These are phyloP conservation scores for Endotrypanum monterogeii DNA, from an alignment of 208 protist genomes.

Conservation along the genomic window DNA sequence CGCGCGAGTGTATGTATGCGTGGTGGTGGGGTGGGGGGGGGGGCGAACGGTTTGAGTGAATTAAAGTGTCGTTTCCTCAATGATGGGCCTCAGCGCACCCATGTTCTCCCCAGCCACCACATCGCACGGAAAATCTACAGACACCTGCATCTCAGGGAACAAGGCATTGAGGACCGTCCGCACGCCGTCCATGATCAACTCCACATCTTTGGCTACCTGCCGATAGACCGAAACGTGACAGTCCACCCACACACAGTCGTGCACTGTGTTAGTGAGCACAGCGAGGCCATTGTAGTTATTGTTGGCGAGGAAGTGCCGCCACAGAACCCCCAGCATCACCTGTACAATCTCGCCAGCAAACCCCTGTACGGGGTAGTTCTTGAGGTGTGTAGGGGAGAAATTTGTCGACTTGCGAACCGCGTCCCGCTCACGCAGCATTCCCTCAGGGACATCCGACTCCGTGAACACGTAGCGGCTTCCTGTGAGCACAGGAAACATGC, in stretches of 20 bases:
- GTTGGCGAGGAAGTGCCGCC: slow-evolving; percentile 81
- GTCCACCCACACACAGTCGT: slow-evolving; percentile 95
- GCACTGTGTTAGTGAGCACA: slow-evolving; percentile 92
- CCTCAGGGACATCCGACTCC: slow-evolving; percentile 84
- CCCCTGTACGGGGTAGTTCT: slow-evolving; percentile 94
- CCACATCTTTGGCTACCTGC: slow-evolving; percentile 81
- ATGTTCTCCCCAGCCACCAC: slow-evolving; percentile 89
- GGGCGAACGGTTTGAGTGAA: too few relatives aligned
- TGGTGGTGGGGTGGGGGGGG: too few relatives aligned
- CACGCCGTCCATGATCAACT: slow-evolving; percentile 86
- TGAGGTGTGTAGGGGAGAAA: slow-evolving; percentile 91
- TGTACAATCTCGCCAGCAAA: slow-evolving; percentile 95
- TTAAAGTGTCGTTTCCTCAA: slow-evolving; percentile 66
- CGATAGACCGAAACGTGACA: slow-evolving; percentile 81
- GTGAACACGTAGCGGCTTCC: slow-evolving; percentile 92
- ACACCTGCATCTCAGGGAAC: slow-evolving; percentile 83
- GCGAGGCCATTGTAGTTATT: slow-evolving; percentile 92
- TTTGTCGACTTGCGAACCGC: slow-evolving; percentile 84
- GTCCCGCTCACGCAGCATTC: slow-evolving; percentile 59
- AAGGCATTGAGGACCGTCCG: slow-evolving; percentile 77
- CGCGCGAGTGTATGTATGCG: not conserved
- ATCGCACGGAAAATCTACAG: slow-evolving; percentile 90
- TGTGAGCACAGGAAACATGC: slow-evolving; percentile 91
- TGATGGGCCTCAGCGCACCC: slow-evolving; percentile 78
- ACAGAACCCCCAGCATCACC: slow-evolving; percentile 92